Evolutionary conservation across 2,329 filamentous ascomycete species (phyloP).

Genomic region (Aspergillus sp.): DNA sequence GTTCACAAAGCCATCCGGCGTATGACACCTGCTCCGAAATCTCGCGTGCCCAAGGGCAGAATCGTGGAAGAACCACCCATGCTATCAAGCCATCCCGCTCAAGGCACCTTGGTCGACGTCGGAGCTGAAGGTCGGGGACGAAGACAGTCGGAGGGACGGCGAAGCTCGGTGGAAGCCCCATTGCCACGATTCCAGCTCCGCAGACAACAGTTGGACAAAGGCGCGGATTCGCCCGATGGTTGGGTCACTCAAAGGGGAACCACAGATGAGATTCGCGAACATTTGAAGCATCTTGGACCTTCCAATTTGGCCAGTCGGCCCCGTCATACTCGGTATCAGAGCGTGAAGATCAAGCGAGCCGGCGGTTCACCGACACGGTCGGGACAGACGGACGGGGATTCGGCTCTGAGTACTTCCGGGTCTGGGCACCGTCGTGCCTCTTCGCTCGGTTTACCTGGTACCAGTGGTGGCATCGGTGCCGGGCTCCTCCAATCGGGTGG

Average conservation of each 20-base stretch:
- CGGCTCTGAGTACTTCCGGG: constrained; percentile 45
- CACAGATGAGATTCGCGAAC: constrained; percentile 57
- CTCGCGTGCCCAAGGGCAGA: constrained; percentile 61
- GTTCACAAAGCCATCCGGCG: constrained; percentile 97
- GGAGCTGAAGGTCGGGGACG: constrained; percentile 41
- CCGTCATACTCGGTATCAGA: constrained; percentile 60
- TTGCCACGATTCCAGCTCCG: constrained; percentile 43
- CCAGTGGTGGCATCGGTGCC: constrained; percentile 49
- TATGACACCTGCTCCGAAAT: constrained; percentile 78
- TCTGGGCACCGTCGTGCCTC: constrained; percentile 26
- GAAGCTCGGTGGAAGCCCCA: constrained; percentile 36
- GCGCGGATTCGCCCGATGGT: constrained; percentile 25
- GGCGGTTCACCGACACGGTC: constrained; percentile 34
- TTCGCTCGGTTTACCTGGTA: constrained; percentile 41
- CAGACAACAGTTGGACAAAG: constrained; percentile 32
- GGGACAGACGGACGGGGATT: constrained; percentile 35
- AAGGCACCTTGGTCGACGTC: constrained; percentile 46
- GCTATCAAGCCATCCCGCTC: constrained; percentile 27
- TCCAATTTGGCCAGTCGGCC: constrained; percentile 63
- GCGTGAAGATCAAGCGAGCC: constrained; percentile 66
- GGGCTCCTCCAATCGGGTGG: constrained; percentile 56
- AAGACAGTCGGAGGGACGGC: constrained; percentile 25
- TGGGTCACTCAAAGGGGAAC: constrained; percentile 49
- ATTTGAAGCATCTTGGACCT: constrained; percentile 63
- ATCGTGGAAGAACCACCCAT: constrained; percentile 50